Percentiles rank a stretch among this genome's conserved stretches.
Evolutionary conservation across 176 grass and related monocot genomes (phyloP).

Genomic region (Themeda triandra): DNA sequence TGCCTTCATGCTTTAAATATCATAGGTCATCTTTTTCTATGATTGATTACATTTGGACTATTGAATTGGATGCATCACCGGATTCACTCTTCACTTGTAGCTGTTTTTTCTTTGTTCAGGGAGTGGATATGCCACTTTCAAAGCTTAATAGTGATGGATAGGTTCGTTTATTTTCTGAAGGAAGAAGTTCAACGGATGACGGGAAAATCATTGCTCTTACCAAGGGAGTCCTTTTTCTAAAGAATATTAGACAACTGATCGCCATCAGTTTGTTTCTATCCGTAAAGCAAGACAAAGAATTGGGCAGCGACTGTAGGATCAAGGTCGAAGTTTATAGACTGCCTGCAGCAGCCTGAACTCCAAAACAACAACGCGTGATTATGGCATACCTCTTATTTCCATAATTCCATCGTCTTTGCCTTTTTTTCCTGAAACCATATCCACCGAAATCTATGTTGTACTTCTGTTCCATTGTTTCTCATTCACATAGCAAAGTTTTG

Average conservation of each 20-base stretch:
- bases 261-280: not conserved
- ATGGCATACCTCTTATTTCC: too few relatives aligned
- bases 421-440: too few relatives aligned
- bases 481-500: too few relatives aligned
- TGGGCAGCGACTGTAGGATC: conserved; percentile 58
- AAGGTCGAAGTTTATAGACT: conserved; percentile 56
- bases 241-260: not conserved
- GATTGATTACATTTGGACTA: too few relatives aligned
- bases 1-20: too few relatives aligned
- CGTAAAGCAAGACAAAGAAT: conserved; percentile 60
- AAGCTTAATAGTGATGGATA: conserved; percentile 91
- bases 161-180: conserved; percentile 98
- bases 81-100: too few relatives aligned
- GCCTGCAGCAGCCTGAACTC: conserved; percentile 10
- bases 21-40: too few relatives aligned
- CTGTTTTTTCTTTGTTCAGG: conserved; percentile 1
- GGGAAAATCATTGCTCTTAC: conserved; percentile 77
- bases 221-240: conserved; percentile 46
- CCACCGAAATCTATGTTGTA: too few relatives aligned
- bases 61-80: too few relatives aligned
- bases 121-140: conserved; percentile 86
- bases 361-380: not conserved
- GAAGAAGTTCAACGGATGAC: conserved; percentile 80
- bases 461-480: too few relatives aligned
- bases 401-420: too few relatives aligned